Percentiles rank a stretch among this genome's conserved stretches.
These are phyloP conservation scores for Coemansia sp. DNA, from an alignment of 192 early-diverging fungal species.

Conservation along the genomic window DNA sequence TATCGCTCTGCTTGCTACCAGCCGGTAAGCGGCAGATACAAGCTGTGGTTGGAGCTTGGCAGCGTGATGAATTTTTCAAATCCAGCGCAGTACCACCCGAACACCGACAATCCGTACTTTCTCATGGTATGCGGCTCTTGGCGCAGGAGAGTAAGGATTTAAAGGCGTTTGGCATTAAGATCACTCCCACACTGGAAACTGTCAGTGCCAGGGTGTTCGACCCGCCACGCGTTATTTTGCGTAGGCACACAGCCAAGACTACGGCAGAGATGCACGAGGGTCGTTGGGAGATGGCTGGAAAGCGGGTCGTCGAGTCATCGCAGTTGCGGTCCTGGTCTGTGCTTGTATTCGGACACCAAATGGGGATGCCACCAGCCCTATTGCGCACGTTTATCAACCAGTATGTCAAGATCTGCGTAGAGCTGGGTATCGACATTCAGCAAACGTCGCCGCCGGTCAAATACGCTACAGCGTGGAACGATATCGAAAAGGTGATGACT, in stretches of 20 bases:
- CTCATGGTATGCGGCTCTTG: conserved; percentile 7
- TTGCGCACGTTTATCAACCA: conserved; percentile 17
- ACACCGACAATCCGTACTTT: neutral
- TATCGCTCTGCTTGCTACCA: conserved; percentile 15
- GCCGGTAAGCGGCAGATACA: neutral
- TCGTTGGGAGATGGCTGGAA: conserved; percentile 6
- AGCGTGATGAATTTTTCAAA: conserved; percentile 5
- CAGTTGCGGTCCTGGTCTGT: conserved; percentile 33
- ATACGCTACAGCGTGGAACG: neutral
- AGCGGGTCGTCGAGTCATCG: neutral
- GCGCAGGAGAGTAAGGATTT: neutral
- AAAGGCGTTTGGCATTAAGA: conserved; percentile 19
- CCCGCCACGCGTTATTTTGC: conserved; percentile 10
- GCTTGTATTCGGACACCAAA: conserved; percentile 21
- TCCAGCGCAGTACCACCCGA: conserved; percentile 5
- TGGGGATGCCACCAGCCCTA: neutral
- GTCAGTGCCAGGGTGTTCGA: conserved; percentile 13
- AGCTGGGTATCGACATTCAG: conserved; percentile 21
- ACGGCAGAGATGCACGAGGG: neutral
- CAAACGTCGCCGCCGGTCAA: conserved; percentile 23
- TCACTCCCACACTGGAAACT: conserved; percentile 9
- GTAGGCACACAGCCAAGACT: neutral
- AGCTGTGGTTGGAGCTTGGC: conserved; percentile 9
- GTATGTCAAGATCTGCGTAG: conserved; percentile 18
- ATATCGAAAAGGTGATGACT: conserved; percentile 3